Evolutionary conservation across 257 asterid species (phyloP).

Genomic region (Solanum lycopersicoides): DNA sequence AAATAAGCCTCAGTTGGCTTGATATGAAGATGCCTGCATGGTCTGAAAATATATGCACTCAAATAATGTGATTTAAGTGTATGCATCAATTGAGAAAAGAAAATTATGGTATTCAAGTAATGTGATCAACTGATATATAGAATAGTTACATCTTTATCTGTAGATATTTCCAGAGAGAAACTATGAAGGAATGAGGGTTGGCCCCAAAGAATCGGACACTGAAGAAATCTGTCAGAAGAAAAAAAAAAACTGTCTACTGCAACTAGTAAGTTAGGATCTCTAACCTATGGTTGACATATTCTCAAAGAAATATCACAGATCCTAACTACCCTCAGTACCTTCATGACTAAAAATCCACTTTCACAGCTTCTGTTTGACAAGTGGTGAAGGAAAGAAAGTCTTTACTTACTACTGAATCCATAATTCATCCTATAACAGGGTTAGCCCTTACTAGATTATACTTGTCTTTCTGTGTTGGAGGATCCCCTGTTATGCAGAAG

Average conservation of each 20-base stretch:
- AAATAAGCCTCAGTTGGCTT: neutral
- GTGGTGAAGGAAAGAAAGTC: neutral
- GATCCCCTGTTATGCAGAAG: neutral
- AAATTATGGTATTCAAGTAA: neutral
- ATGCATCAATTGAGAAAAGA: neutral
- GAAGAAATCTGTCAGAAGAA: slow-evolving; percentile 1
- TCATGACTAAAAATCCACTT: neutral
- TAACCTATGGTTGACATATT: neutral
- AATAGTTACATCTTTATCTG: slow-evolving; percentile 1
- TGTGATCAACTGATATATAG: neutral
- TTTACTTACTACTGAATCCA: neutral
- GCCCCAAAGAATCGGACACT: slow-evolving; percentile 5
- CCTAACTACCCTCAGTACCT: slow-evolving; percentile 7
- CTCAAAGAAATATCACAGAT: neutral
- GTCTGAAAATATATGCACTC: neutral
- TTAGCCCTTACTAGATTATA: neutral
- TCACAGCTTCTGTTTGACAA: neutral
- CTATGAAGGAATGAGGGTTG: slow-evolving; percentile 1
- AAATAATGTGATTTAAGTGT: neutral
- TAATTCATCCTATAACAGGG: neutral
- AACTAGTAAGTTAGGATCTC: slow-evolving; percentile 4
- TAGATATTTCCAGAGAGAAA: neutral
- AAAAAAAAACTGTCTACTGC: neutral
- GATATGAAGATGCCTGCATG: neutral
- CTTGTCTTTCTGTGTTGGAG: neutral